Evolutionary conservation across 2,329 filamentous ascomycete genomes (phyloP).

Genomic region (Pestalotiopsis sp.): DNA sequence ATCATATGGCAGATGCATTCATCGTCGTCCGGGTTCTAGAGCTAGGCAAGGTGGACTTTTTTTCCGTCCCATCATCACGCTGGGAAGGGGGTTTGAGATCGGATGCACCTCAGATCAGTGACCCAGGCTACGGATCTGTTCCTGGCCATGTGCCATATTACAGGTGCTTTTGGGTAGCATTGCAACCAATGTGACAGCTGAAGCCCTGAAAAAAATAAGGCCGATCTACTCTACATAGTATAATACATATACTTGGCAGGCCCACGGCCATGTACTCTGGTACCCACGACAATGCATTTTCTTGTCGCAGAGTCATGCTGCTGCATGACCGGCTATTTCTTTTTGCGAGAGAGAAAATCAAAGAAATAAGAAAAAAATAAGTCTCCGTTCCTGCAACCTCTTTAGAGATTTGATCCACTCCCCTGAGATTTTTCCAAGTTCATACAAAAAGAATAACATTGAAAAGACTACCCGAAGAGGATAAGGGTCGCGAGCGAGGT

Average conservation of each 20-base stretch:
- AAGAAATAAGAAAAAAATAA: too few species aligned
- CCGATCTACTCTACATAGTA: too few species aligned
- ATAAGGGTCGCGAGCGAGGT: neutral
- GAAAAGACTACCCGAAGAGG: neutral
- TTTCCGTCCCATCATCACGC: neutral
- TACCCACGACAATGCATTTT: too few species aligned
- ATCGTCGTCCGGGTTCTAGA: neutral
- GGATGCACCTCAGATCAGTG: conserved; percentile 8
- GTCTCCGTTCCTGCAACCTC: conserved; percentile 1
- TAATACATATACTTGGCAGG: too few species aligned
- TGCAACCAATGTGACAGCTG: conserved; percentile 8
- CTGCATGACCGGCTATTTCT: conserved; percentile 6
- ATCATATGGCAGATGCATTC: neutral
- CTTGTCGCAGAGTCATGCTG: conserved; percentile 4
- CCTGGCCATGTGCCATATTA: neutral
- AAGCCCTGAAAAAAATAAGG: neutral
- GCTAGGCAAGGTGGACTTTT: neutral
- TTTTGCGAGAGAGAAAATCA: neutral
- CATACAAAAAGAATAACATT: neutral
- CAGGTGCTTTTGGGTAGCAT: conserved; percentile 4
- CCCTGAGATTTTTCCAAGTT: too few species aligned
- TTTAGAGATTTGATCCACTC: neutral
- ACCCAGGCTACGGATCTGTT: conserved; percentile 1
- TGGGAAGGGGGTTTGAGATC: conserved; percentile 5
- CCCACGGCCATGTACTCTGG: too few species aligned